phyloP scores from a whole-genome alignment of 106 monocot species.

The Platanthera guangdongensis region DNA sequence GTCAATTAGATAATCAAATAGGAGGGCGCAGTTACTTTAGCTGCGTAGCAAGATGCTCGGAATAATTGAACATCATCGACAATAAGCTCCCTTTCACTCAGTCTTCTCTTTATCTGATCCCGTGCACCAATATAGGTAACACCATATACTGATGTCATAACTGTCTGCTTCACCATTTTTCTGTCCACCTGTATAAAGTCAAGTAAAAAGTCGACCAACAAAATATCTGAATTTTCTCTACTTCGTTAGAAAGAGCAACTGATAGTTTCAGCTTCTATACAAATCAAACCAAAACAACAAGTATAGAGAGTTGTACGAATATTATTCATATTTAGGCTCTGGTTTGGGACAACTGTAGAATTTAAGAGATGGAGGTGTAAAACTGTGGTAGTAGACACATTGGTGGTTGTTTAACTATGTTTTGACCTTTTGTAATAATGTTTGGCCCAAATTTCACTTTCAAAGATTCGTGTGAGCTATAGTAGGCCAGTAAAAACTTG shows the following conservation, averaged over 20 bases:
- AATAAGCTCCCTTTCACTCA: slow-evolving; percentile 56
- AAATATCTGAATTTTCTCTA: background rate
- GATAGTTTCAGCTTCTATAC: background rate
- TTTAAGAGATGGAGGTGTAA: too few species aligned
- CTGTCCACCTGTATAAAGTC: slow-evolving; percentile 57
- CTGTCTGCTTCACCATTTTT: slow-evolving; percentile 91
- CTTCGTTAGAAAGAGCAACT: background rate
- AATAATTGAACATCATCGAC: slow-evolving; percentile 45
- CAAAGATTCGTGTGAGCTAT: too few species aligned
- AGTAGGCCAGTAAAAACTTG: too few species aligned
- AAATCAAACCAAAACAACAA: background rate
- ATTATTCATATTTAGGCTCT: background rate
- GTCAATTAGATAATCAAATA: background rate
- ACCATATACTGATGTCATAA: slow-evolving; percentile 98
- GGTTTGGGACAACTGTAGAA: too few species aligned
- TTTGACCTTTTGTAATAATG: too few species aligned
- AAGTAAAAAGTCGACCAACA: background rate
- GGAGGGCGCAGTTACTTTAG: slow-evolving; percentile 17
- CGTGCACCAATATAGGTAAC: slow-evolving; percentile 87
- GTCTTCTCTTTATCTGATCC: slow-evolving; percentile 76
- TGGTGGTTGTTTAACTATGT: too few species aligned
- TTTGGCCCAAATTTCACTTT: too few species aligned
- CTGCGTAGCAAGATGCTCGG: slow-evolving; percentile 74
- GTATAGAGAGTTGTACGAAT: background rate
- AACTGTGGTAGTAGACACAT: too few species aligned